Evolutionary conservation across 768 basidiomycete genomes (phyloP).

Genomic region (Terana coerulea): DNA sequence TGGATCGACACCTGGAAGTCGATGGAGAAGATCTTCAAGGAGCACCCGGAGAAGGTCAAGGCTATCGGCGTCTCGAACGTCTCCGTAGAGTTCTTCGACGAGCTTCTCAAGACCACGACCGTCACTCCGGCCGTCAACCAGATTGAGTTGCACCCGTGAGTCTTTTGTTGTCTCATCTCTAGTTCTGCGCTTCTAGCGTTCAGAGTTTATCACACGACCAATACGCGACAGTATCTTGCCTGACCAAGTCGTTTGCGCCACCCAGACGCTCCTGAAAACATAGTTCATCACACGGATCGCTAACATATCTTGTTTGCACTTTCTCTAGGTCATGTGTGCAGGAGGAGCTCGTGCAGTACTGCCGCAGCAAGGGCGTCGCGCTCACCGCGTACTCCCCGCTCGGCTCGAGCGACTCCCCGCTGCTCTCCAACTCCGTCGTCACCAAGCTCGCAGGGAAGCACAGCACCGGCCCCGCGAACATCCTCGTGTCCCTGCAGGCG

Average conservation of each 20-base stretch:
- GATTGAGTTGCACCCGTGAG: constrained; percentile 70
- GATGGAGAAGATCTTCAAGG: constrained; percentile 67
- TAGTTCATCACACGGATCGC: too few species aligned
- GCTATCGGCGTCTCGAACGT: constrained; percentile 84
- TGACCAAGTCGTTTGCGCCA: too few species aligned
- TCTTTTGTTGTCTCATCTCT: too few species aligned
- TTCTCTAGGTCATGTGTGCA: constrained; percentile 56
- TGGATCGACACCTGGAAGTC: constrained; percentile 78
- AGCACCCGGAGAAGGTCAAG: constrained; percentile 66
- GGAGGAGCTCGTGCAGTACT: constrained; percentile 59
- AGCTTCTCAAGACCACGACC: constrained; percentile 50
- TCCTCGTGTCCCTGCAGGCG: constrained; percentile 71
- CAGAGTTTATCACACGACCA: too few species aligned
- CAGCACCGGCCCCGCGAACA: constrained; percentile 53
- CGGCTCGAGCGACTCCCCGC: constrained; percentile 66
- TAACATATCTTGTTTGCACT: too few species aligned
- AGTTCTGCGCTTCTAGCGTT: too few species aligned
- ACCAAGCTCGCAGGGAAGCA: constrained; percentile 60
- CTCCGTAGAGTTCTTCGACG: constrained; percentile 57
- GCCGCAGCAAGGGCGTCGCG: constrained; percentile 59
- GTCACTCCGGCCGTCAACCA: constrained; percentile 78
- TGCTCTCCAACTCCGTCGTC: constrained; percentile 58
- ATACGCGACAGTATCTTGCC: too few species aligned
- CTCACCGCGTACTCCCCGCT: constrained; percentile 80
- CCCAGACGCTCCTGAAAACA: too few species aligned